These are phyloP conservation scores for Lichtheimia corymbifera DNA, from an alignment of 371 early-diverging fungal species.

Conservation along the genomic window DNA sequence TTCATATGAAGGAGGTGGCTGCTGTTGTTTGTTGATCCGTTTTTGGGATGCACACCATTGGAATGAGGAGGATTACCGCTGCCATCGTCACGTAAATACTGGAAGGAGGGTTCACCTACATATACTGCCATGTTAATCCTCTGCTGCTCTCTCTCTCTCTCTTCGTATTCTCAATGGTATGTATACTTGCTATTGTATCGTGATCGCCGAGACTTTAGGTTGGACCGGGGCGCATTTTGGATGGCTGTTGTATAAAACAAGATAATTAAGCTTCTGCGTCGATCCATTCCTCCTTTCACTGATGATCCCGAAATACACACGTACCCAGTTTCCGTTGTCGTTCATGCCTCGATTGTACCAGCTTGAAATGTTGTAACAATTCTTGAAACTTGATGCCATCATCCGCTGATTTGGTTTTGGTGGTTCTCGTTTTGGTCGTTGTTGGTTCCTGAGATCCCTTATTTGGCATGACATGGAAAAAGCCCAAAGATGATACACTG, in stretches of 20 bases:
- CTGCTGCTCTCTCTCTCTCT: not conserved
- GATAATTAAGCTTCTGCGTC: not conserved
- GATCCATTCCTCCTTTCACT: too few species aligned
- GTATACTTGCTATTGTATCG: conserved; percentile 13
- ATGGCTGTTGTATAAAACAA: conserved; percentile 2
- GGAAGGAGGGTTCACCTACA: conserved; percentile 16
- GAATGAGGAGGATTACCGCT: not conserved
- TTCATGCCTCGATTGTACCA: conserved; percentile 59
- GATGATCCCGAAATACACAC: not conserved
- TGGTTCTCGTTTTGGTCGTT: conserved; percentile 6
- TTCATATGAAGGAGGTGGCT: too few species aligned
- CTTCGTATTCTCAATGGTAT: not conserved
- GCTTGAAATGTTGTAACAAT: conserved; percentile 56
- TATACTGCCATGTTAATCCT: not conserved
- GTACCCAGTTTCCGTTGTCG: conserved; percentile 43
- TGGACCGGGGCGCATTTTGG: conserved; percentile 15
- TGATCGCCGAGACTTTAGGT: conserved; percentile 10
- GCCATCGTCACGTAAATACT: conserved; percentile 7
- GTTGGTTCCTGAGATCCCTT: conserved; percentile 32
- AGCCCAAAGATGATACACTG: conserved; percentile 67
- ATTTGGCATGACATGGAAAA: conserved; percentile 53
- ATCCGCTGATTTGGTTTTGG: conserved; percentile 11
- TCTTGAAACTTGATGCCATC: conserved; percentile 47
- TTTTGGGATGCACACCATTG: too few species aligned
- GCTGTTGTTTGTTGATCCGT: too few species aligned